A percentile compares a stretch with the other conserved stretches of the same genome.
Conservation (phyloP, 345 rosid genomes). For the Leavenworthia alabamica region DNA sequence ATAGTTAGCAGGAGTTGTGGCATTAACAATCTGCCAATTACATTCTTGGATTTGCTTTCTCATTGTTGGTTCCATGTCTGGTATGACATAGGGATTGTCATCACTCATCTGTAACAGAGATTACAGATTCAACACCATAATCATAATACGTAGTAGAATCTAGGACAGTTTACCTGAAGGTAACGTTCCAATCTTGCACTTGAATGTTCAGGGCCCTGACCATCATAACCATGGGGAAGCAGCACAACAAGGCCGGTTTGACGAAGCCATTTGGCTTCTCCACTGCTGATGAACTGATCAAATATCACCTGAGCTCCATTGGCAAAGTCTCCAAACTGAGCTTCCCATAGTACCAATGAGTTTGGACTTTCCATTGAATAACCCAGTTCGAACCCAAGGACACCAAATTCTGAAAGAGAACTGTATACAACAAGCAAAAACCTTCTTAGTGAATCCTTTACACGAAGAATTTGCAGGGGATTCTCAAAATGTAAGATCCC, state of each 20-base stretch:
- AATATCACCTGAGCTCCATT: slow-evolving; percentile 85
- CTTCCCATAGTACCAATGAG: slow-evolving; percentile 73
- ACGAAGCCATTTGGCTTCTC: slow-evolving; percentile 82
- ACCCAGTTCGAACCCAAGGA: slow-evolving; percentile 79
- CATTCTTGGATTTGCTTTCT: slow-evolving; percentile 79
- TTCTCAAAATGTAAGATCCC: neutral
- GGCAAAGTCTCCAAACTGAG: slow-evolving; percentile 81
- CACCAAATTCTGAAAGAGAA: slow-evolving; percentile 80
- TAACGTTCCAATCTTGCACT: slow-evolving; percentile 73
- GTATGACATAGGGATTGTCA: slow-evolving; percentile 70
- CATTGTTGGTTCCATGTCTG: slow-evolving; percentile 74
- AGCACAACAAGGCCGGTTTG: slow-evolving; percentile 72
- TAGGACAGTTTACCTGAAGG: slow-evolving; percentile 52
- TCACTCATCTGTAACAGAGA: slow-evolving; percentile 63
- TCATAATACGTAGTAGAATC: neutral
- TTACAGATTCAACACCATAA: neutral
- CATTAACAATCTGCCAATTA: slow-evolving; percentile 85
- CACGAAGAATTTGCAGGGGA: neutral
- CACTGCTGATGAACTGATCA: slow-evolving; percentile 74
- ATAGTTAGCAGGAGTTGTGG: slow-evolving; percentile 82
- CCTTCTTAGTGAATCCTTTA: neutral
- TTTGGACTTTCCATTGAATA: slow-evolving; percentile 85
- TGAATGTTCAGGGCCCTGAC: slow-evolving; percentile 88
- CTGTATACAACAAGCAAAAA: slow-evolving; percentile 36
- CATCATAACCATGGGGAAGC: slow-evolving; percentile 82